Conservation (phyloP, 2,329 filamentous ascomycete species). For the Dactylellina sp. region DNA sequence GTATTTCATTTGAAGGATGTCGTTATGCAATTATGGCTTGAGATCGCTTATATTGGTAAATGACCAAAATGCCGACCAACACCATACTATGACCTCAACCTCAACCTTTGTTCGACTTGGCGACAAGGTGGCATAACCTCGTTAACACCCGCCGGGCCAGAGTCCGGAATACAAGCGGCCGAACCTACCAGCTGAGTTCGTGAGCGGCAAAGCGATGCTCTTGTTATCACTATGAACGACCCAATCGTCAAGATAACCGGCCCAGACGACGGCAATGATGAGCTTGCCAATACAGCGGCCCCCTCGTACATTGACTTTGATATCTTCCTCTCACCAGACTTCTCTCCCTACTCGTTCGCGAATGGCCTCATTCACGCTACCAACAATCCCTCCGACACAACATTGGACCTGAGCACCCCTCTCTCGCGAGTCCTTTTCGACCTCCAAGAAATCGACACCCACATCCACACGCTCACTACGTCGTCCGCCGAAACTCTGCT, state of each 20-base stretch:
- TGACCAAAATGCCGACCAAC: no score
- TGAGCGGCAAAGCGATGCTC: slow-evolving; percentile 26
- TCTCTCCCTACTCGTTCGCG: slow-evolving; percentile 84
- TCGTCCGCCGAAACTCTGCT: slow-evolving; percentile 84
- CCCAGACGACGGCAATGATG: slow-evolving; percentile 18
- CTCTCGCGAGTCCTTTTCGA: slow-evolving; percentile 95
- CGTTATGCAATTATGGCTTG: background rate
- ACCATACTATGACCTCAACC: background rate
- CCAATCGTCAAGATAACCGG: slow-evolving; percentile 37
- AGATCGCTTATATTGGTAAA: background rate
- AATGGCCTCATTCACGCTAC: slow-evolving; percentile 88
- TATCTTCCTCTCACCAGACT: slow-evolving; percentile 83
- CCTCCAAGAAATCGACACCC: slow-evolving; percentile 94
- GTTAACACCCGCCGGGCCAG: no score
- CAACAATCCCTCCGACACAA: slow-evolving; percentile 89
- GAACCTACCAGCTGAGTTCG: background rate
- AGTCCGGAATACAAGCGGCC: no score
- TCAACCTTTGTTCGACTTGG: background rate
- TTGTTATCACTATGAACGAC: slow-evolving; percentile 29
- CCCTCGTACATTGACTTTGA: slow-evolving; percentile 94
- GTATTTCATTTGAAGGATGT: background rate
- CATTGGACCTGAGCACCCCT: slow-evolving; percentile 92
- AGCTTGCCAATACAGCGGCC: slow-evolving; percentile 32
- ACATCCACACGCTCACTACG: slow-evolving; percentile 90
- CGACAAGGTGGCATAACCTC: no score